Base-by-base conservation (phyloP, 768 basidiomycete genomes). In the Hypsizygus marmoreus region DNA sequence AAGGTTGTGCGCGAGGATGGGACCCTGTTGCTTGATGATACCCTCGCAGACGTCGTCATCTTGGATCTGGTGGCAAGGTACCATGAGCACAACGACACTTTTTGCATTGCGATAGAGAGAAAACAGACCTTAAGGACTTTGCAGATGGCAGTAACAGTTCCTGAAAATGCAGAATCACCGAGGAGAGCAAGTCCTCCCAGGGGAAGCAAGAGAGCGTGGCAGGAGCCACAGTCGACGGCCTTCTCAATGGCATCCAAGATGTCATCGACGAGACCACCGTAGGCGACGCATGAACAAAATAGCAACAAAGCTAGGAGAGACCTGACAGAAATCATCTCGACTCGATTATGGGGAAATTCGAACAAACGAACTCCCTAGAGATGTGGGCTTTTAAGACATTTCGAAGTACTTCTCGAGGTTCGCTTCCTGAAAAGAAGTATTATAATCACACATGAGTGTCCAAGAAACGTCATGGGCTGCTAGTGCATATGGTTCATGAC, bases 31-130 rank as follows among this genome's bases (percentile, higher is more conserved):
- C 4, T 50, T 60, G 36, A 83, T 57, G 2, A 73, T 62, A 20
- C 83, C 82, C 40, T 68, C 62, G 57, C 83, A 85, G 13, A 85
- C 80, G 55, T 85, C 81, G 6, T 66, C 62, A 56, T 81, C 81
- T 54, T 76, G 71, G 4, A 76, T 61, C 80, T 80, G 31, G 19
- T 44, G 30, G 30, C 16, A 25, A 4, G 4, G 8, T 16, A 16
- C n/a, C 4, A 34, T 34, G 4, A 34, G 25, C 24, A 25, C 20
- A 26, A 13, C 11, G 4, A 36, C 8, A 20, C 40, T 28, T 29
- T 12, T 25, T 16, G 35, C 45, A 28, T 30, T 17, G 8, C 25
- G 26, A 14, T 29, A 30, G 2, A 19, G 19, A 10, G 3, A 8
- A 10, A 9, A 47, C 65, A 22, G 48, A 76, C 79, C 39, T 67